Conservation (phyloP, 2,329 filamentous ascomycete species). For the Phialophora chinensis region DNA sequence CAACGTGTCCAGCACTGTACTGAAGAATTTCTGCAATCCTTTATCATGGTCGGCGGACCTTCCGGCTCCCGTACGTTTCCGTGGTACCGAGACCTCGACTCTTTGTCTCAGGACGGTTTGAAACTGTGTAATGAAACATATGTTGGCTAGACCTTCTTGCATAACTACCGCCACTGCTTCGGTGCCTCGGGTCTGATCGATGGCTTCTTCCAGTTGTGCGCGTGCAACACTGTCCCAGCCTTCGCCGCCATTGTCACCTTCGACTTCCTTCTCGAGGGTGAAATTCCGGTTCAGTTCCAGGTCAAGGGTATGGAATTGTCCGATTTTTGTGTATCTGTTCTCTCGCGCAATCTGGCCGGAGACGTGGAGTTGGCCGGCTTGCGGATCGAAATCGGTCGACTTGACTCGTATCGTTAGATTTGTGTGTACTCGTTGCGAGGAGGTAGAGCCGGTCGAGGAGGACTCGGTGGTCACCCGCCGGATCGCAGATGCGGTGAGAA, state of each 20-base stretch:
- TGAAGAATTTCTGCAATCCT: slow-evolving; percentile 77
- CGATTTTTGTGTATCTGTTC: slow-evolving; percentile 70
- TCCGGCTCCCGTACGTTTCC: slow-evolving; percentile 53
- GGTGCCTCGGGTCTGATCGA: slow-evolving; percentile 78
- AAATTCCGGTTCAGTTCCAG: slow-evolving; percentile 88
- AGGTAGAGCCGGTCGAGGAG: slow-evolving; percentile 63
- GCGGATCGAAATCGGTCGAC: slow-evolving; percentile 71
- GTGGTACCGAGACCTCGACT: slow-evolving; percentile 55
- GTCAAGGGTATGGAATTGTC: slow-evolving; percentile 75
- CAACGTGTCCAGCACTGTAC: slow-evolving; percentile 75
- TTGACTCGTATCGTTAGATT: slow-evolving; percentile 70
- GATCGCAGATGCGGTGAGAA: slow-evolving; percentile 69
- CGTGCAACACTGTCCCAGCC: slow-evolving; percentile 91
- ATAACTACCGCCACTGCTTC: slow-evolving; percentile 90
- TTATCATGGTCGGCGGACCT: slow-evolving; percentile 55
- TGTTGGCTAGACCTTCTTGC: slow-evolving; percentile 70
- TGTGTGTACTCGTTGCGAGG: slow-evolving; percentile 68
- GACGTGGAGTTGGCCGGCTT: slow-evolving; percentile 71
- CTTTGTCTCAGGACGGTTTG: slow-evolving; percentile 58
- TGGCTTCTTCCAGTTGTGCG: slow-evolving; percentile 76
- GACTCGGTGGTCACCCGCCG: slow-evolving; percentile 69
- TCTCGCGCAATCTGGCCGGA: slow-evolving; percentile 69
- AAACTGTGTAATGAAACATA: slow-evolving; percentile 58
- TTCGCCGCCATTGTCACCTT: slow-evolving; percentile 48
- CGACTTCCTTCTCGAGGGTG: slow-evolving; percentile 79